Conservation (phyloP, 768 basidiomycete genomes). For the Cyclocybe aegerita region DNA sequence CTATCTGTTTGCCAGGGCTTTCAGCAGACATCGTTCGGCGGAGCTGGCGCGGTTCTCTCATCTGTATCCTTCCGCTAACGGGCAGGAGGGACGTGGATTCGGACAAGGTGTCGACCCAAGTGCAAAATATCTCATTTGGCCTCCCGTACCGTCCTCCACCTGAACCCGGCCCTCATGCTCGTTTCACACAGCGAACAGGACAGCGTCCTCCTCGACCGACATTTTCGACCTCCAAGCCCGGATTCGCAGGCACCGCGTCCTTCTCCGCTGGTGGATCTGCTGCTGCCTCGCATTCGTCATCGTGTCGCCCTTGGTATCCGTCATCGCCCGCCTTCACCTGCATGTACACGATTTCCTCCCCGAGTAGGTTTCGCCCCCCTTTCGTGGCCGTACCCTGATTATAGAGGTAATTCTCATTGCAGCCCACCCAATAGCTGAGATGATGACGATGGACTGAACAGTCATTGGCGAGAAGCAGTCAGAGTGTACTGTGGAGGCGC, state of each 20-base stretch:
- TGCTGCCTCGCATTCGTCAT: slow-evolving; percentile 13
- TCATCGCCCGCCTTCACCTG: slow-evolving; percentile 15
- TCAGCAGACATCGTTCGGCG: too few relatives aligned
- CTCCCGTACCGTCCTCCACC: too few relatives aligned
- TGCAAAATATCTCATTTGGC: too few relatives aligned
- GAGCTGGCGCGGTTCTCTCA: too few relatives aligned
- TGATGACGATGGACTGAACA: slow-evolving; percentile 22
- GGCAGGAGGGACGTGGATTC: too few relatives aligned
- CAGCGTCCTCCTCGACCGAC: too few relatives aligned
- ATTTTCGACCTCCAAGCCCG: too few relatives aligned
- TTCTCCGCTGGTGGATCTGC: slow-evolving; percentile 14
- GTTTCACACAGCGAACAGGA: too few relatives aligned
- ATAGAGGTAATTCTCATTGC: slow-evolving; percentile 19
- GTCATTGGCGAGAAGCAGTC: slow-evolving; percentile 17
- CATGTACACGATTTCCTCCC: slow-evolving; percentile 12
- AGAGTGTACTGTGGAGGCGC: slow-evolving; percentile 12
- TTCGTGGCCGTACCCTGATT: slow-evolving; percentile 11
- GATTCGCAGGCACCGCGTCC: slow-evolving; percentile 4
- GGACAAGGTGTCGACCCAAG: too few relatives aligned
- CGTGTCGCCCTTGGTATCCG: slow-evolving; percentile 10
- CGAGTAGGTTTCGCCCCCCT: not conserved
- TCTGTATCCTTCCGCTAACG: too few relatives aligned
- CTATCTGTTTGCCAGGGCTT: too few relatives aligned
- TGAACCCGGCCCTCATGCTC: too few relatives aligned
- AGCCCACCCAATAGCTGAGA: slow-evolving; percentile 18